Evolutionary conservation across 768 basidiomycete genomes (phyloP), one percentile per base, ranked within the genome.

Genomic region (Chalciporus sphaerocephalus): DNA sequence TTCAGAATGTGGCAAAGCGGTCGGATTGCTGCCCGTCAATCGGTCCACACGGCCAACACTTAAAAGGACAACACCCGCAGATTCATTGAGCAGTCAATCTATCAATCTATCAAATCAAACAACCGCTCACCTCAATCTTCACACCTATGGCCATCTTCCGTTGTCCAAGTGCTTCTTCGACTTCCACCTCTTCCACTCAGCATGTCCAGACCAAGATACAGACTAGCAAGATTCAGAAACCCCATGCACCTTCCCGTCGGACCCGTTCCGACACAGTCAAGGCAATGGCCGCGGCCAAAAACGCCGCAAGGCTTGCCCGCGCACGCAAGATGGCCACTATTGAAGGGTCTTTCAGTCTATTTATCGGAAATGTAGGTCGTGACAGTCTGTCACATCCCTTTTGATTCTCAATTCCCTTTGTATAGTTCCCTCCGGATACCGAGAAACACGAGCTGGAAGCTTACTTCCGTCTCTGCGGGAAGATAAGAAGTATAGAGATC

Each of bases 361-460:
- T 70, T 52, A 77, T 83, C 16, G 83, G 85, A 32, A 85, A 85
- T 57, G 85, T 85, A 53, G 50, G 80, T 67, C 12, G 10, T 11
- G 5, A 6, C 28, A 8, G 9, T 25, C 4, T n/a, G n/a, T 34
- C 38, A 34, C 20, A n/a, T 32, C 15, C 30, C 6, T 7, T 42
- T 36, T 37, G 18, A 10, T 24, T 35, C 37, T 40, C 36, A 42
- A 24, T 52, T 24, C 35, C 40, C 23, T 30, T 45, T 41, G 37
- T 30, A 46, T 48, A 73, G 70, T 38, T 74, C 23, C 57, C 67
- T 34, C 63, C 71, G 3, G 51, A 49, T 0, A 52, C 56, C 17
- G 56, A 59, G 15, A 61, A 67, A 46, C n/a, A 46, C 3, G 47
- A 44, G 23, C 44, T 67, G 42, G 37, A 3, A 35, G 46, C 47